Base-by-base conservation (phyloP, 208 protist species). In the Crithidia fasciculata region DNA sequence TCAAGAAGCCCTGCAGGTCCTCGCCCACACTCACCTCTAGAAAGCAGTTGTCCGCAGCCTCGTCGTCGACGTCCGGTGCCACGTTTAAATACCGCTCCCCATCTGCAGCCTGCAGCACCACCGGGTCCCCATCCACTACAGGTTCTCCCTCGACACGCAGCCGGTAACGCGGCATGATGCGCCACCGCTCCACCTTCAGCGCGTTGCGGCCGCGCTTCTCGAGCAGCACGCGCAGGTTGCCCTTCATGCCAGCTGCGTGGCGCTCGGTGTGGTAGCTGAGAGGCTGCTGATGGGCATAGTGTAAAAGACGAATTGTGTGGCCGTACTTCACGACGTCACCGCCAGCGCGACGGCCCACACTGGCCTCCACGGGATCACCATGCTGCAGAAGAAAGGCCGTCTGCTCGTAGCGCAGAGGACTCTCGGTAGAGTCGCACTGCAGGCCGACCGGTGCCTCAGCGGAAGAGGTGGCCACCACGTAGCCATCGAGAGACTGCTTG, bases 111-210 rank as follows among this genome's bases (percentile, higher is more conserved):
- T 91, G 86, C 10, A 91, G 76, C 49, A 85, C 54, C 15, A 91
- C 76, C 10, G 78, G 73, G 60, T 91, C 86, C 2, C 83, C 83
- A 40, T 84, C 83, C 8, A 61, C 69, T 4, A 91, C 86, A 7
- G 73, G 81, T 74, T 91, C 86, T 0, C 86, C 86, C 66, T 91
- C 86, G 2, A 86, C 83, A 8, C 86, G 80, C 58, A 91, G 82
- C 0, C 82, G 77, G 69, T 88, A 88, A 41, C 86, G 76, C 72
- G 86, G 83, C 81, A 87, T 87, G n/a, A 91, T 76, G 62, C 86
- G 83, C 84, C 87, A 88, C 40, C 80, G 78, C 56, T 89, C 82
- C 16, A 69, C 16, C 19, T 59, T 54, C 13, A 74, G 52, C 43
- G 61, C 15, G 28, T 63, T 66, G 28, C 49, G 43, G 16, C 73